Conservation (phyloP, 208 protist genomes). For the Porcisia deanei region DNA sequence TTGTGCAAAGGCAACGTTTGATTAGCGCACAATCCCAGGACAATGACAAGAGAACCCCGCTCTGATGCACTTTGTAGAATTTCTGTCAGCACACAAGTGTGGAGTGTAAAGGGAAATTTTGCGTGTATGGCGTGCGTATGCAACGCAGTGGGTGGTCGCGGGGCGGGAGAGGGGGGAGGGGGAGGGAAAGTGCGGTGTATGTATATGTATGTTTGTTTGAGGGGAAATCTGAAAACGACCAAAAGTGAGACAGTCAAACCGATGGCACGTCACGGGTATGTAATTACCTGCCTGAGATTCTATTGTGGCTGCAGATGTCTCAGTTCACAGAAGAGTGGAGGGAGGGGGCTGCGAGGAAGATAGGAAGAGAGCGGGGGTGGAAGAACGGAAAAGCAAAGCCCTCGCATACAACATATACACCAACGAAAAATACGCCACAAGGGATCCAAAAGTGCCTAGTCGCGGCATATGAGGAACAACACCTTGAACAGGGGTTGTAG, state of each 20-base stretch:
- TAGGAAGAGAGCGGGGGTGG: neutral
- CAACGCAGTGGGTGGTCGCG: neutral
- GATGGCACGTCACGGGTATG: neutral
- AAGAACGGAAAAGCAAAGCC: neutral
- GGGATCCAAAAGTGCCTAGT: too few relatives aligned
- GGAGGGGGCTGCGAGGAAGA: neutral
- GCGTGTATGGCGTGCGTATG: neutral
- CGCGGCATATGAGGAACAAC: too few relatives aligned
- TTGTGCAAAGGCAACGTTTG: neutral
- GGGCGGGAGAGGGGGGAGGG: neutral
- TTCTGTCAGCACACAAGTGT: neutral
- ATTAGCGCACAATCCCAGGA: neutral
- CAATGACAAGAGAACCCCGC: neutral
- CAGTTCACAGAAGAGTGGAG: neutral
- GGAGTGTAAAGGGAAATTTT: neutral
- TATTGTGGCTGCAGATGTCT: neutral
- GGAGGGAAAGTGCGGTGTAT: neutral
- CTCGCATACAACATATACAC: too few relatives aligned
- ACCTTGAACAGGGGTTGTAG: neutral
- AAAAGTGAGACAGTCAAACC: neutral
- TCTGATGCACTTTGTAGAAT: neutral
- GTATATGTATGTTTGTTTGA: constrained; percentile 1
- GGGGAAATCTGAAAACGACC: neutral
- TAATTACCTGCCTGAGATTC: neutral
- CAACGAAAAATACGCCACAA: too few relatives aligned